Evolutionary conservation across 2,329 filamentous ascomycete species (phyloP), one percentile per base, ranked within the genome.

Genomic region (Xylariaceae sp.): DNA sequence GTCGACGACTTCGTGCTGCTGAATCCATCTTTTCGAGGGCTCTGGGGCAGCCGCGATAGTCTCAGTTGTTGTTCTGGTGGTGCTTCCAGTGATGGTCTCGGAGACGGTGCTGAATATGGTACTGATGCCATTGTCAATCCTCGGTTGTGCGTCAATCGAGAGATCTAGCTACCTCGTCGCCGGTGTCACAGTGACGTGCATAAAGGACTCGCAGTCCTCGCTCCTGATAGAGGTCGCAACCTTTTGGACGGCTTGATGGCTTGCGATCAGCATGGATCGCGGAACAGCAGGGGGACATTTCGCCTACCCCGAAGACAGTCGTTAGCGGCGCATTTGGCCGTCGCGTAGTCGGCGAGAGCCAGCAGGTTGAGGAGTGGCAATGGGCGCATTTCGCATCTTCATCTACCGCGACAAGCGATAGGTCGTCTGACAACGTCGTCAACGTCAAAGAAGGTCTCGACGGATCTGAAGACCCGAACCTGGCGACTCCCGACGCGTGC

Each of bases 11-110:
- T 54, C 50, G 19, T 44, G 47, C 16, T 41, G 41, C 18, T 51
- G 29, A 16, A 49, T 36, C 51, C 47, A 53, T 41, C 45, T 39
- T 34, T 41, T 50, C 8, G 47, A 48, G 19, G 47, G 41, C 31
- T 45, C 39, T 8, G 40, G 19, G 26, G 48, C 32, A 18, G 32
- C 30, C 8, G 45, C 39, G 33, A 43, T 24, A 11, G 44, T 41
- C 22, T 44, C 43, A n/a, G 40, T 45, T 3, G 45, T 47, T 9
- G 46, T 51, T 15, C 19, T 44, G 16, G 43, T 46, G 15, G 31
- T 45, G 8, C 22, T 48, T 2, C 29, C 32, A 16, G 24, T 39
- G 9, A 39, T 42, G 28, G 42, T 44, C 0, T 36, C 42, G 11
- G 37, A 29, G 9, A 37, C 16, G 11, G 34, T 39, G 24, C 41